Conservation (phyloP, 148 eudicot species). For the Rhododendron henanense region DNA sequence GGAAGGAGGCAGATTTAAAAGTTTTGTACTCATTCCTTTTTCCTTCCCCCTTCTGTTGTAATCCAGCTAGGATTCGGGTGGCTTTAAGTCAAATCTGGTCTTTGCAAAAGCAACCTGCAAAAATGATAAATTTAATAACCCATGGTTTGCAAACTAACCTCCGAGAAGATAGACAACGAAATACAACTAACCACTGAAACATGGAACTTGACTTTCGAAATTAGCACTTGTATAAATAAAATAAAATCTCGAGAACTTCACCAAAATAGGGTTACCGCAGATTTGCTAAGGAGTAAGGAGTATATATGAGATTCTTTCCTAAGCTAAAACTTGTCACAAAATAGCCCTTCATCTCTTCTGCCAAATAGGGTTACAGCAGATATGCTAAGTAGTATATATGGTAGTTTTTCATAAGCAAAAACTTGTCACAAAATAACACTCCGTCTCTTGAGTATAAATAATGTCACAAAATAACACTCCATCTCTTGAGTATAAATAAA, state of each 20-base stretch:
- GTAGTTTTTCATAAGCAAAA: neutral
- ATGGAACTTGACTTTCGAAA: neutral
- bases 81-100: neutral
- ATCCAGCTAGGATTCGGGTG: neutral
- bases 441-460: neutral
- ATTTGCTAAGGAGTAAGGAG: neutral
- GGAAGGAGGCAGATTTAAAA: neutral
- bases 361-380: neutral
- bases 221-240: neutral
- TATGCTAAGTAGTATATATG: neutral
- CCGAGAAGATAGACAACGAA: neutral
- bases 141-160: neutral
- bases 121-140: neutral
- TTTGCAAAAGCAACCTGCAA: neutral
- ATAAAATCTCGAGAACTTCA: neutral
- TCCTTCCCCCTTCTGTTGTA: neutral
- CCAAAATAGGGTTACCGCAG: neutral
- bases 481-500: neutral
- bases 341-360: neutral
- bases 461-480: neutral
- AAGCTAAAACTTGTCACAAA: neutral
- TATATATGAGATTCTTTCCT: neutral
- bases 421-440: neutral
- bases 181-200: neutral
- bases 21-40: neutral